phyloP scores from a whole-genome alignment of 108 stramenopile species.

The Nannochloropsis salina region DNA sequence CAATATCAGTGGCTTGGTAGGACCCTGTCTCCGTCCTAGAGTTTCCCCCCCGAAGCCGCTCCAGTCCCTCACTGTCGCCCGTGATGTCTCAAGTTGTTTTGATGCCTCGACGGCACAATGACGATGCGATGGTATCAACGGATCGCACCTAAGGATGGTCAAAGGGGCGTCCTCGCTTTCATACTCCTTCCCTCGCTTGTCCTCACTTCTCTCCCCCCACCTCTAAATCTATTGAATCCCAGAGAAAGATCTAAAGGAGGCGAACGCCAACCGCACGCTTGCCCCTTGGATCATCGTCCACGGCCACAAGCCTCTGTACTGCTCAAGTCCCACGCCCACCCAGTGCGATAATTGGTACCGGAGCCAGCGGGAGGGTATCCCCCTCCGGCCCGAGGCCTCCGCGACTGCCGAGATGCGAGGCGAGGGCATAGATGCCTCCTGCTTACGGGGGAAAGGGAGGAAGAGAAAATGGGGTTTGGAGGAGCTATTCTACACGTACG shows the following conservation, averaged over 20 bases:
- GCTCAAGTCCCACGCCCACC: not conserved
- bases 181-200: not conserved
- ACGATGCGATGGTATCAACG: no score
- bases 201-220: not conserved
- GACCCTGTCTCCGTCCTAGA: not conserved
- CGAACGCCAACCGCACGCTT: not conserved
- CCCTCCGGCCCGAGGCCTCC: not conserved
- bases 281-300: slow-evolving; percentile 36
- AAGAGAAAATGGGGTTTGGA: slow-evolving; percentile 32
- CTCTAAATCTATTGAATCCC: not conserved
- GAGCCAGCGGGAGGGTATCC: slow-evolving; percentile 19
- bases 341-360: not conserved
- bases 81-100: not conserved
- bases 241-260: not conserved
- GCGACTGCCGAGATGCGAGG: not conserved
- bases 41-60: not conserved
- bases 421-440: not conserved
- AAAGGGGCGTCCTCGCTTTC: no score
- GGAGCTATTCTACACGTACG: slow-evolving; percentile 46
- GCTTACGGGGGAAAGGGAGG: not conserved
- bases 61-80: not conserved
- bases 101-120: not conserved
- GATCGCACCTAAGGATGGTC: no score
- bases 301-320: slow-evolving; percentile 31
- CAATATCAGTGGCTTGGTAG: slow-evolving; percentile 24